Evolutionary conservation across 164 flowering plant species (phyloP), one percentile per base, ranked within the genome.

Genomic region (Echeveria elegans): DNA sequence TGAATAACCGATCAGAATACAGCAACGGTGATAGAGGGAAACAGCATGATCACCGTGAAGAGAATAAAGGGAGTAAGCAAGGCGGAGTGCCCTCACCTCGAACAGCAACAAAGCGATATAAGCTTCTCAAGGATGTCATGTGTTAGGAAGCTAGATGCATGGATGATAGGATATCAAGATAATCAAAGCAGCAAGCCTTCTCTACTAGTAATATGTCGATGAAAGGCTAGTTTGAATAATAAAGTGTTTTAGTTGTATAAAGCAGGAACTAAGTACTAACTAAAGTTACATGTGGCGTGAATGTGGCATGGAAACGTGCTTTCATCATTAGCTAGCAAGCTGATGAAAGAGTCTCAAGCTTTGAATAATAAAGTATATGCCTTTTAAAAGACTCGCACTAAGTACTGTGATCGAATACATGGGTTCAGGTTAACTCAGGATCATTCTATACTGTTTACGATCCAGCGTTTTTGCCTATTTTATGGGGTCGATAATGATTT

Each of bases 61-160:
- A 47, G 65, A 34, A 69, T 38, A 61, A 40, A 10, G 69, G 38
- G 30, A 53, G 79, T n/a, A n/a, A 80, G 34, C 75, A 79, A 69
- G 89, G 78, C 18, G 79, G 86, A 4, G 53, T 79, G 26, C 91
- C 95, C 1, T 95, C 97, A 6, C 93, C 97, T 0, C 70, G 90
- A 69, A 75, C 87, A 2, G 38, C 82, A 14, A 69, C 90, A 0
- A 85, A 96, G 58, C 82, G 97, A 86, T 95, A 95, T 83, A 95
- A 90, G 86, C 95, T 92, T 64, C 99, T 95, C 79, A 95, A 92
- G 87, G 99, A 95, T 79, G 99, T 95, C 1, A 82, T 90, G 92
- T 88, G 97, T 72, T 94, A 53, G 59, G 21, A 16, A 48, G 2
- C 19, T 19, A 6, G 72, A 80, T 30, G 19, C 19, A 2, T 28